Conservation (phyloP, 164 flowering plant genomes). For the Aristolochia contorta region DNA sequence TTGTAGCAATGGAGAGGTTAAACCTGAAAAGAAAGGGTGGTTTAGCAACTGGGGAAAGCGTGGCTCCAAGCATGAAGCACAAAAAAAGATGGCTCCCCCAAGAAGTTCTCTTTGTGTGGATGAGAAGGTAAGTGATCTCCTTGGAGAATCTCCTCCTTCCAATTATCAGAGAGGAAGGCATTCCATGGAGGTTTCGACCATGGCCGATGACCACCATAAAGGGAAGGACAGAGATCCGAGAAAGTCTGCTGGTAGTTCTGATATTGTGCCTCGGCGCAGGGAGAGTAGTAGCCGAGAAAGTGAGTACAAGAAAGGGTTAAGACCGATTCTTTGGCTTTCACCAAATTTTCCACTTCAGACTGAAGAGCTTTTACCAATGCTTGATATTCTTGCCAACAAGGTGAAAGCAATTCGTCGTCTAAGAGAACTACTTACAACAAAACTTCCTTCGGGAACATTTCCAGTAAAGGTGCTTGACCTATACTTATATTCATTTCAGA, state of each 20-base stretch:
- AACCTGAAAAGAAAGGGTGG: slow-evolving; percentile 81
- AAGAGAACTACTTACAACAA: slow-evolving; percentile 88
- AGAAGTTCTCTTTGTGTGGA: slow-evolving; percentile 72
- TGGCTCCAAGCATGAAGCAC: slow-evolving; percentile 41
- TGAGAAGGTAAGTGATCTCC: slow-evolving; percentile 73
- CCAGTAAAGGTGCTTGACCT: slow-evolving; percentile 70
- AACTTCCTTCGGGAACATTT: slow-evolving; percentile 89
- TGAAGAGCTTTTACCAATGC: slow-evolving; percentile 90
- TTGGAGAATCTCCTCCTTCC: slow-evolving; percentile 65
- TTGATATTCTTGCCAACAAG: slow-evolving; percentile 94
- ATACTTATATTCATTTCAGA: neutral
- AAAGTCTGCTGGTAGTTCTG: slow-evolving; percentile 33
- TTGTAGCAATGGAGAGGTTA: slow-evolving; percentile 41
- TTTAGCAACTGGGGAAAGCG: slow-evolving; percentile 76
- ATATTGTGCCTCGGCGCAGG: slow-evolving; percentile 39
- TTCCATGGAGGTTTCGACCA: slow-evolving; percentile 50
- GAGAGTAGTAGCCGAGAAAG: slow-evolving; percentile 51
- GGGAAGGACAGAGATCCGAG: slow-evolving; percentile 32
- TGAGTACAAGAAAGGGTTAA: slow-evolving; percentile 92
- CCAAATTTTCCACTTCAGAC: slow-evolving; percentile 74
- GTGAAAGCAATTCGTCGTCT: slow-evolving; percentile 93
- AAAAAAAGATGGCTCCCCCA: slow-evolving; percentile 46
- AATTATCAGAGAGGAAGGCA: slow-evolving; percentile 52
- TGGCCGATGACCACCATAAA: slow-evolving; percentile 48
- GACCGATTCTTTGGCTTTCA: slow-evolving; percentile 96